Evolutionary conservation across 805 yeast species (phyloP).

Genomic region (Yueomyces sp.): DNA sequence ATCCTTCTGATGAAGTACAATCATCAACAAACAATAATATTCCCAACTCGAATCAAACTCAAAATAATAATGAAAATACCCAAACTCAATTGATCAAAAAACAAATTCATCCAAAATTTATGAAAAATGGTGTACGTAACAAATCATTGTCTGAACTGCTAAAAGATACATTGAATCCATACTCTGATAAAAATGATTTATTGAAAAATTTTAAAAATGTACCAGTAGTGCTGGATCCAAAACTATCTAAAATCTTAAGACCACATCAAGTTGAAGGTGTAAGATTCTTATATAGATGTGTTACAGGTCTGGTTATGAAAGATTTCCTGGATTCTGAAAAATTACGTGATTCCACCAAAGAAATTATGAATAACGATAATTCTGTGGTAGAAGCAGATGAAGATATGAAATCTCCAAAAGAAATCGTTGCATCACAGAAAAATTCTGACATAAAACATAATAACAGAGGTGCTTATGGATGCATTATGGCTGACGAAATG

Average conservation of each 20-base stretch:
- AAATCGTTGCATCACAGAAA: not conserved
- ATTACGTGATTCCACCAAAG: not conserved
- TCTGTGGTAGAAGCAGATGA: constrained; percentile 1
- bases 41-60: constrained; percentile 11
- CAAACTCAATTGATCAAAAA: constrained; percentile 7
- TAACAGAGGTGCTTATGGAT: constrained; percentile 78
- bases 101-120: constrained; percentile 17
- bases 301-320: constrained; percentile 59
- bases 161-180: constrained; percentile 39
- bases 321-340: constrained; percentile 20
- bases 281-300: constrained; percentile 77
- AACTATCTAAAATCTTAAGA: constrained; percentile 64
- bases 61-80: constrained; percentile 1
- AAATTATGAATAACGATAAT: constrained; percentile 1
- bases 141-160: constrained; percentile 67
- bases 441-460: constrained; percentile 2
- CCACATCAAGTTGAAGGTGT: constrained; percentile 98
- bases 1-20: constrained; percentile 5
- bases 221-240: constrained; percentile 93
- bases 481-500: constrained; percentile 98
- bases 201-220: constrained; percentile 59
- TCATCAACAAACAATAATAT: constrained; percentile 15
- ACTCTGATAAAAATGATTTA: constrained; percentile 31
- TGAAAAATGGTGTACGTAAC: constrained; percentile 27
- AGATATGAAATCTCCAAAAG: not conserved